A percentile compares a stretch with the other conserved stretches of the same genome.
These are phyloP conservation scores for Xylaria sp. DNA, from an alignment of 2,329 filamentous ascomycete genomes.

Conservation along the genomic window DNA sequence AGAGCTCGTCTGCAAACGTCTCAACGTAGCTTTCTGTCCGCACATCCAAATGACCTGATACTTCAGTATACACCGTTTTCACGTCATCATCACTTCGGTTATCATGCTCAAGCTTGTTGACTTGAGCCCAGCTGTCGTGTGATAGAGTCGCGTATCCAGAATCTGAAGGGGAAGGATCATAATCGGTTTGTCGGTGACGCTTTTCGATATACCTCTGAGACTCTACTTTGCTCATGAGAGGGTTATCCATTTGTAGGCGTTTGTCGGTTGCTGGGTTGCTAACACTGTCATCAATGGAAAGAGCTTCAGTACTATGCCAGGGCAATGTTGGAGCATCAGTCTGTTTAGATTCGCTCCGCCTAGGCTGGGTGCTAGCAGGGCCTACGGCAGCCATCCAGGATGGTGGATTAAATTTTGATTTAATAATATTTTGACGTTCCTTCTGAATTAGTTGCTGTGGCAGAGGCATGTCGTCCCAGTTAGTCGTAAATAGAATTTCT, in stretches of 20 bases:
- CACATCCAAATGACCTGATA: constrained; percentile 4
- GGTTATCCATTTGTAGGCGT: constrained; percentile 56
- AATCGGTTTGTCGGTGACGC: constrained; percentile 62
- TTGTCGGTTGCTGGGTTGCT: constrained; percentile 68
- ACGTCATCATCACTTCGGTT: not conserved
- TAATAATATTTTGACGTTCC: constrained; percentile 75
- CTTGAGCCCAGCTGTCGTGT: not conserved
- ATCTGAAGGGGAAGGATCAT: constrained; percentile 1
- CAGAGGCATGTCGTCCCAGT: constrained; percentile 86
- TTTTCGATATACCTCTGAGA: constrained; percentile 87
- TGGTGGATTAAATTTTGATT: no score
- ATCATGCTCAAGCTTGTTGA: not conserved
- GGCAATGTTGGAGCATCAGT: constrained; percentile 71
- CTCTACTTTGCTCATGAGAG: constrained; percentile 76
- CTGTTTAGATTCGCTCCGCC: constrained; percentile 59
- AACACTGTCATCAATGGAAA: constrained; percentile 78
- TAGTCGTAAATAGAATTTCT: constrained; percentile 75
- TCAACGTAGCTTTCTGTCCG: constrained; percentile 15
- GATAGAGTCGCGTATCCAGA: constrained; percentile 11
- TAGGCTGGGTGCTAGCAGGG: constrained; percentile 30
- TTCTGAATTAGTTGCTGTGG: constrained; percentile 85
- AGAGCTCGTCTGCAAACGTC: constrained; percentile 5
- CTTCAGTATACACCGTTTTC: constrained; percentile 15
- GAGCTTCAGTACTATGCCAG: constrained; percentile 73
- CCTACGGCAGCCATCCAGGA: constrained; percentile 53